phyloP scores from a whole-genome alignment of 352 stramenopile genomes.

The Pythium insidiosum region DNA sequence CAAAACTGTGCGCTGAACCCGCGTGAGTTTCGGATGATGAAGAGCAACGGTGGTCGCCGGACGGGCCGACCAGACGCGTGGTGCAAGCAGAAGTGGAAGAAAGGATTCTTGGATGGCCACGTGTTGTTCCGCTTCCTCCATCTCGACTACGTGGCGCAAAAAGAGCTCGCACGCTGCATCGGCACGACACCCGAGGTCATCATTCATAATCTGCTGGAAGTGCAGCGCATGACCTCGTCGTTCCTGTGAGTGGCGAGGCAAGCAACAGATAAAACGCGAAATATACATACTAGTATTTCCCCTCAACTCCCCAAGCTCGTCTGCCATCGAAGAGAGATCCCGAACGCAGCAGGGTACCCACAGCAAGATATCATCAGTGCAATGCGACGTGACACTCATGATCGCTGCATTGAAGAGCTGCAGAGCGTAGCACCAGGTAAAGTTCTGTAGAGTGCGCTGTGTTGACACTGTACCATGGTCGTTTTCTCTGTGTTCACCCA shows the following conservation, averaged over 20 bases:
- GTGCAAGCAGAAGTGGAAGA: slow-evolving; percentile 87
- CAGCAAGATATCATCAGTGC: background rate
- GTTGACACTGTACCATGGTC: no score
- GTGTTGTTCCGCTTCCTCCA: slow-evolving; percentile 78
- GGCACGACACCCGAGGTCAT: slow-evolving; percentile 85
- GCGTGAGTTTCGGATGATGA: slow-evolving; percentile 74
- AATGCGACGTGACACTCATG: background rate
- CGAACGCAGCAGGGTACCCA: no score
- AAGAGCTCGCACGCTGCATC: slow-evolving; percentile 83
- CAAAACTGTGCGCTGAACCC: slow-evolving; percentile 84
- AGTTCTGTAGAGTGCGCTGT: no score
- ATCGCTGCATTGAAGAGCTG: background rate
- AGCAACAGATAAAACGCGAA: no score
- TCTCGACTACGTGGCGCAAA: slow-evolving; percentile 83
- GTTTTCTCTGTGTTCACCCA: no score
- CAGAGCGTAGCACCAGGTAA: no score
- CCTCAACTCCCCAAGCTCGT: no score
- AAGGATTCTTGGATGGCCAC: slow-evolving; percentile 76
- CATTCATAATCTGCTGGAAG: slow-evolving; percentile 81
- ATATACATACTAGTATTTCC: no score
- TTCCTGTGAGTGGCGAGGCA: slow-evolving; percentile 54
- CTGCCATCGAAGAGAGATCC: no score
- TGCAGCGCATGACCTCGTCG: slow-evolving; percentile 59
- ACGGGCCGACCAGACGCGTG: slow-evolving; percentile 66
- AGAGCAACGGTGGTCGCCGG: slow-evolving; percentile 50